Evolutionary conservation across 371 early-diverging fungal species (phyloP), one percentile per base, ranked within the genome.

Genomic region (Rhizopus microsporus): DNA sequence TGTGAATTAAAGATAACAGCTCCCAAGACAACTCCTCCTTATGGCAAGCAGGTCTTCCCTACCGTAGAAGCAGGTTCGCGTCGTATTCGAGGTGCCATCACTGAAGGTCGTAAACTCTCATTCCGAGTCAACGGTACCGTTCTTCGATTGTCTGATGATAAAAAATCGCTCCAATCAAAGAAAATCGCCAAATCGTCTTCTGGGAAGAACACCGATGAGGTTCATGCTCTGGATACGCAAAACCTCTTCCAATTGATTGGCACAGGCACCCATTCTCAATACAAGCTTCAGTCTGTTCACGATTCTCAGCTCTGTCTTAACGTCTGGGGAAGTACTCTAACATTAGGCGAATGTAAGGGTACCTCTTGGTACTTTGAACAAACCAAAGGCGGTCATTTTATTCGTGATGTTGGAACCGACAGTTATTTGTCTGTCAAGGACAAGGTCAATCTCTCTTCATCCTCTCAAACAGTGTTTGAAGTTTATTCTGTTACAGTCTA

Each of bases 21-120:
- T 33, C 58, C 60, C 46, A 68, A 68, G 40, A 54, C 61, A 30
- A 47, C 54, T 5, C 64, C 65, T 50, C 68, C 68, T 7, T 68
- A 64, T 29, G 68, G 68, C 4, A 68, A 68, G 1, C 68, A 68
- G 42, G 54, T 51, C 7, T 63, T 46, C 30, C 68, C 68, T 37
- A 29, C 37, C 15, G 56, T 53, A 7, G 68, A 68, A 45, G 35
- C 54, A 15, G 68, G 68, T 37, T 34, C 57, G 37, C 60, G 60
- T 54, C 30, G 15, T 13, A 39, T 68, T 38, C 64, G 68, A 51
- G 68, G 68, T 47, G 51, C 29, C 8, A 33, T 63, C 34, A 60
- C 64, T 3, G 52, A 51, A 23, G 64, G 64, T 38, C 68, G 65
- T 38, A 56, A 40, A 16, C 35, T 68, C 9, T 50, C 62, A 37